Base-by-base conservation (phyloP, 441 rosid genomes). In the Erodium texanum region DNA sequence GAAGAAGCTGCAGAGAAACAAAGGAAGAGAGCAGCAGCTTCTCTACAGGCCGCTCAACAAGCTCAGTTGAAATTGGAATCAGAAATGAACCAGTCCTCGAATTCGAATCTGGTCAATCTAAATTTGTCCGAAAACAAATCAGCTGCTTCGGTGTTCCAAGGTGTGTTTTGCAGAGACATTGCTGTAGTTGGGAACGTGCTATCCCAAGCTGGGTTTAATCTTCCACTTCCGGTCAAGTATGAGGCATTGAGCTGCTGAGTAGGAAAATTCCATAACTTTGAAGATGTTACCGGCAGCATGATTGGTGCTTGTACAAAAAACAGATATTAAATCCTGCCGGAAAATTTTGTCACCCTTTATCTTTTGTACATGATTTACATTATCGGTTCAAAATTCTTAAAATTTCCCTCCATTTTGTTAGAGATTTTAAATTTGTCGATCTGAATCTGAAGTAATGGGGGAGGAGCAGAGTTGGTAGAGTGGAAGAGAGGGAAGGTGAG, bases 161-260 rank as follows among this genome's bases (percentile, higher is more conserved):
- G 98, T 22, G 84, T 87, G 66, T 93, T 93, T 78, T 90, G 96
- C 81, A 81, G 98, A 41, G 98, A 93, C 68, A 82, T 90, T 6
- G 86, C 92, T 0, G 84, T 76, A 1, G 92, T 87, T 24, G 86
- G 89, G 64, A 89, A 38, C 84, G 73, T 93, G 82, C 75, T 90
- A 24, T 77, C 97, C 24, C 93, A 86, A 36, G 82, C 77, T 71
- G 96, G 95, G 81, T 90, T 93, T 67, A 89, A 79, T 68, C 89
- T 86, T 58, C 86, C 95, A 70, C 72, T 93, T 71, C 84, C 90
- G 66, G 81, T 91, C 69, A 89, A 90, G 69, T 93, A 83, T 29
- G 89, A 91, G 66, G 97, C 98, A 11, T 68, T 93, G 62, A 93
- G 93, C 80, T 91, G 94, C 86, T 93, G 75, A 85, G 56, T 62